Percentiles rank a stretch among this genome's conserved stretches.
Evolutionary conservation across 257 asterid genomes (phyloP).

Genomic region (Nemophila menziesii): DNA sequence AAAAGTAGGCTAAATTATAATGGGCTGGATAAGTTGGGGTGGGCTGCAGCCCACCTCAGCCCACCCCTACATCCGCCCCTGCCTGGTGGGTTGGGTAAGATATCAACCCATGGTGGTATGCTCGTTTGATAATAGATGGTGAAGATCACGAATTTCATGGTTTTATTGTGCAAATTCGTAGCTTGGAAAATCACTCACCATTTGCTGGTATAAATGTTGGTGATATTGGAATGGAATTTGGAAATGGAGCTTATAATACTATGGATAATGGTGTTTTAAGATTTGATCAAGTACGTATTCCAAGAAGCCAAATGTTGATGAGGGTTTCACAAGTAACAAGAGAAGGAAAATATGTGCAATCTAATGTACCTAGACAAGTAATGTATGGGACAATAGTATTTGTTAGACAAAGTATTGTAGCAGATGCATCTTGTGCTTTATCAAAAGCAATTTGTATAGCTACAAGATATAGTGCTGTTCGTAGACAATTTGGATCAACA

Average conservation of each 20-base stretch:
- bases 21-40: no score
- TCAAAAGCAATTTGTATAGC: conserved; percentile 93
- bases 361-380: conserved; percentile 80
- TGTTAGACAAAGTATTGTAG: conserved; percentile 76
- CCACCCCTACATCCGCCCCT: no score
- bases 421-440: conserved; percentile 86
- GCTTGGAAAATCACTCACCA: conserved; percentile 82
- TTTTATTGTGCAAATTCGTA: conserved; percentile 83
- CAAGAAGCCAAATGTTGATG: conserved; percentile 96
- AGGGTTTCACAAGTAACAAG: conserved; percentile 91
- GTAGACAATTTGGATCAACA: conserved; percentile 89
- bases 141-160: conserved; percentile 83
- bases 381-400: conserved; percentile 94
- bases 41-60: no score
- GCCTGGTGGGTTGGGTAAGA: conserved; percentile 98
- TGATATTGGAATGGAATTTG: conserved; percentile 96
- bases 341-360: conserved; percentile 71
- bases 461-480: conserved; percentile 91
- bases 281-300: conserved; percentile 85
- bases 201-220: conserved; percentile 87
- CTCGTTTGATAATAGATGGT: conserved; percentile 78
- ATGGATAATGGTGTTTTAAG: conserved; percentile 95
- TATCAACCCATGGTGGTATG: conserved; percentile 90
- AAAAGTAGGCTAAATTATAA: no score
- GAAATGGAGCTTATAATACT: conserved; percentile 93